Conservation (phyloP, 495 filamentous ascomycete species). For the Parmelia sp. region DNA sequence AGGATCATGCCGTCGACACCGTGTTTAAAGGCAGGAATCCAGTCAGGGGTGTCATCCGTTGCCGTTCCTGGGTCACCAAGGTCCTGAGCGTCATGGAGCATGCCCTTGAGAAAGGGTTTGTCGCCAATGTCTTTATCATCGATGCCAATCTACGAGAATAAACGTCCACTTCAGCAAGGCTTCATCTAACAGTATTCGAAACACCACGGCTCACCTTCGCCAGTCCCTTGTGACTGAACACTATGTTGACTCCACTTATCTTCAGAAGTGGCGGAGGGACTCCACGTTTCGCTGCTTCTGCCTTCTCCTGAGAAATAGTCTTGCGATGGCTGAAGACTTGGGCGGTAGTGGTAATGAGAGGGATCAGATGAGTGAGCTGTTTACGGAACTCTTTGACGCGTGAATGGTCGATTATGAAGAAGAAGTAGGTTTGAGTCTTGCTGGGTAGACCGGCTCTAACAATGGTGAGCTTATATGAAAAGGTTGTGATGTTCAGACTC, state of each 20-base stretch:
- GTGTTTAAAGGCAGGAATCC: conserved; percentile 31
- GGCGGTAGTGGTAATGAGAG: conserved; percentile 26
- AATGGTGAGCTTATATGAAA: conserved; percentile 18
- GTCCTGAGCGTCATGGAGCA: conserved; percentile 24
- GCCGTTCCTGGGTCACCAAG: conserved; percentile 26
- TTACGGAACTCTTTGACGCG: conserved; percentile 28
- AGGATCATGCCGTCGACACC: conserved; percentile 33
- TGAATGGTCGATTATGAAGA: conserved; percentile 31
- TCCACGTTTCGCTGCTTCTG: conserved; percentile 6
- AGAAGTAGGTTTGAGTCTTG: conserved; percentile 30
- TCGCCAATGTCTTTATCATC: conserved; percentile 22
- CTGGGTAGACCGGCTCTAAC: conserved; percentile 34
- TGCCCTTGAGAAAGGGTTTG: conserved; percentile 24
- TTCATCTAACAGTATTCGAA: not conserved
- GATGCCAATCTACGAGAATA: conserved; percentile 28
- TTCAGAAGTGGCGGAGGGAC: conserved; percentile 14
- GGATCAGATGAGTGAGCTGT: conserved; percentile 27
- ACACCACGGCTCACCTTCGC: conserved; percentile 24
- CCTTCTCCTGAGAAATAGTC: conserved; percentile 18
- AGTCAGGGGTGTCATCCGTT: conserved; percentile 18
- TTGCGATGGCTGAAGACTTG: conserved; percentile 21
- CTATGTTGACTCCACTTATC: conserved; percentile 28
- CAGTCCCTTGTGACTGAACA: conserved; percentile 32
- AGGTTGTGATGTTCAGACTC: too few relatives aligned
- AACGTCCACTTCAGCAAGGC: conserved; percentile 5